Base-by-base conservation (phyloP, 176 grass and related monocot species). In the Bolboschoenus planiculmis region DNA sequence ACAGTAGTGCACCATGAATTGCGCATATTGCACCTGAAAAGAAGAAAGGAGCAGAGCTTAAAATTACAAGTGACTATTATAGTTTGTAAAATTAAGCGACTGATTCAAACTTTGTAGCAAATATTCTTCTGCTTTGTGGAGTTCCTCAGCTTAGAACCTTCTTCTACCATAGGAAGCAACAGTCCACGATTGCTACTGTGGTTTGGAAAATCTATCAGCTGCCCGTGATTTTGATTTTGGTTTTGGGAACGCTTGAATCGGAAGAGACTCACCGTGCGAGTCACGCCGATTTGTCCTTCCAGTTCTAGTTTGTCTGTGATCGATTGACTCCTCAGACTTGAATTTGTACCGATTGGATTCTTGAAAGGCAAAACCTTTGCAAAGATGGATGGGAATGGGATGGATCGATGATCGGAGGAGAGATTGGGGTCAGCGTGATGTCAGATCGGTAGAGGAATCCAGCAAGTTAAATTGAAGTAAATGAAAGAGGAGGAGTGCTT, bases 1-100 rank as follows among this genome's bases (percentile, higher is more conserved):
- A 83, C 5, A 47, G 43, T 1, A 51, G 18, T 23, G 64, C 48
- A 21, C 35, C 61, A 53, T 10, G 83, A 84, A 93, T 63, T 83
- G 48, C 36, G 35, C 84, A 51, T 43, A 64, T 7, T 80, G 72
- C 56, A 56, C 84, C 50, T 84, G 68, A 51, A 40, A 83, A 73
- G 68, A 29, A 74, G 27, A 21, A 84, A 30, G 56, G 77, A 42
- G n/a, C 23, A 50, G 76, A 63, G 56, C 85, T 83, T 79, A 29
- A 33, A 44, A 83, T 85, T 24, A 85, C 27, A 7, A 43, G 11
- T 16, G 5, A 81, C 5, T 51, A 53, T 23, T 27, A 70, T 71
- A 34, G 27, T 48, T 43, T 44, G 36, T 70, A 84, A 56, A 34
- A 13, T 80, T 60, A 80, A 39, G 20, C 53, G 83, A 56, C 18